Conservation (phyloP, 305 asterid genomes). For the Solanum aculeatissimum region DNA sequence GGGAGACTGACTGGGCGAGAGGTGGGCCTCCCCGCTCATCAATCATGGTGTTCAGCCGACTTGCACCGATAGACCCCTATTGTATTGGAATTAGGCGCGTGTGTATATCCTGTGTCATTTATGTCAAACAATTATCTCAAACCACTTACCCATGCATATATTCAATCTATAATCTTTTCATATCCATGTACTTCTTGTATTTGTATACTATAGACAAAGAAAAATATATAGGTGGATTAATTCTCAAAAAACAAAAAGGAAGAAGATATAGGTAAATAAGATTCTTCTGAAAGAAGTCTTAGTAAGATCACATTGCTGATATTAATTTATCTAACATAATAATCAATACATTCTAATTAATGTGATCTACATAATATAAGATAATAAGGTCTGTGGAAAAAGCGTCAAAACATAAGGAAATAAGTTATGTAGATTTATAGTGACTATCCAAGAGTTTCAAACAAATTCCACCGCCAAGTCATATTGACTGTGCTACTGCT, state of each 20-base stretch:
- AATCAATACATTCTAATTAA: neutral
- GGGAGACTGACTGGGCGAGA: too few species aligned
- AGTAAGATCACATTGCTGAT: neutral
- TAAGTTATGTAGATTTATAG: neutral
- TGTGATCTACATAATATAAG: neutral
- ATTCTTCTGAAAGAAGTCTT: neutral
- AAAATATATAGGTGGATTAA: neutral
- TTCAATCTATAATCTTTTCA: neutral
- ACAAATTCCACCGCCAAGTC: neutral
- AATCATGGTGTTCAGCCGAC: too few species aligned
- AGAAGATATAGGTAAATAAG: neutral
- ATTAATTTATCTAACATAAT: neutral
- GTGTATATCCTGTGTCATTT: neutral
- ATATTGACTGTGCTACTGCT: neutral
- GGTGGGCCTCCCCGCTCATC: too few species aligned
- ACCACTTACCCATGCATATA: neutral
- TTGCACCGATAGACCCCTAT: too few species aligned
- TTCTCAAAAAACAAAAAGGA: neutral
- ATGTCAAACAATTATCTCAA: neutral
- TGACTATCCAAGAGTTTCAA: neutral
- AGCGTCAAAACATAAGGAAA: neutral
- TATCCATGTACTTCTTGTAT: neutral
- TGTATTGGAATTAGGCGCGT: too few species aligned
- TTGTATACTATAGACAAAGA: neutral
- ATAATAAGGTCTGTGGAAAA: neutral